Conservation (phyloP, 164 flowering plant genomes). For the Tinospora cordifolia region DNA sequence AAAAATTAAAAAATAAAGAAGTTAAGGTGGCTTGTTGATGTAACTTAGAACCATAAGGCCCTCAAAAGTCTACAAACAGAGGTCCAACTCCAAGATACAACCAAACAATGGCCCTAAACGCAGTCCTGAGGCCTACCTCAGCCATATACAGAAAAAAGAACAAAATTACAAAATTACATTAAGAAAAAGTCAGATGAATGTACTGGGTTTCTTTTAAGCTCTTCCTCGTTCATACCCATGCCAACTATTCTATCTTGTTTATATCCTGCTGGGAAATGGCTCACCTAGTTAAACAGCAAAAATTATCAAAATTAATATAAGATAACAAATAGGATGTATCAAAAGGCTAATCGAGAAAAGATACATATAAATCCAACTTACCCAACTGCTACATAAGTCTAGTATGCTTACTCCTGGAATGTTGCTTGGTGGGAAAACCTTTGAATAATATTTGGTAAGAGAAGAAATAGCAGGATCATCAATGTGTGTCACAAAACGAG, state of each 20-base stretch:
- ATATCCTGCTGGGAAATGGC: conserved; percentile 89
- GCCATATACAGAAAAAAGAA: no score
- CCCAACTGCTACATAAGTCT: conserved; percentile 98
- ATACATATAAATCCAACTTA: conserved; percentile 25
- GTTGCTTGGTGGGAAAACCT: conserved; percentile 82
- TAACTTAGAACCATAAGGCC: no score
- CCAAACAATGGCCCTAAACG: no score
- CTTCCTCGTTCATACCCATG: conserved; percentile 86
- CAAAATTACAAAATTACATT: no score
- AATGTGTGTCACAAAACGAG: conserved; percentile 90
- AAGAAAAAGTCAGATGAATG: conserved; percentile 9
- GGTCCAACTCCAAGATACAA: no score
- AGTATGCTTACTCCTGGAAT: conserved; percentile 72
- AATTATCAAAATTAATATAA: not conserved
- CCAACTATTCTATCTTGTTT: conserved; percentile 81
- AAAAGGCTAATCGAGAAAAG: not conserved
- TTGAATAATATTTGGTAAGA: conserved; percentile 73
- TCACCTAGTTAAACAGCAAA: conserved; percentile 45
- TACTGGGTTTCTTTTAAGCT: conserved; percentile 77
- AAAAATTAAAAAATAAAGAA: no score
- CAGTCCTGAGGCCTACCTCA: no score
- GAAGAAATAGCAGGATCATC: conserved; percentile 94
- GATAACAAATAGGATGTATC: not conserved
- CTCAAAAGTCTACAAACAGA: no score
- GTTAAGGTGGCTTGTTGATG: no score